Conservation (phyloP, 73 alveolate species). For the Uronychia setigera region DNA sequence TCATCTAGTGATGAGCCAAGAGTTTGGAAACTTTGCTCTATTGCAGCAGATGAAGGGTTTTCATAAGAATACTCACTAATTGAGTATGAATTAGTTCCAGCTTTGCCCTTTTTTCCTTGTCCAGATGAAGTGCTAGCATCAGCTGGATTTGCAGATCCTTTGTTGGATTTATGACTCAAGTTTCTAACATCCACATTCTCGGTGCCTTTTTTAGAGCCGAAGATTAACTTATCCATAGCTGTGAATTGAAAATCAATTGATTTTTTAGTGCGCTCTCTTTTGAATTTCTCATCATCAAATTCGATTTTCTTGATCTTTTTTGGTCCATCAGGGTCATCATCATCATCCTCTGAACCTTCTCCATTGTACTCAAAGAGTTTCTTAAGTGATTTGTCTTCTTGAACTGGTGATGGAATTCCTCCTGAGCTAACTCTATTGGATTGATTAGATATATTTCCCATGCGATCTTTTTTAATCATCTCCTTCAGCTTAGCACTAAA, state of each 20-base stretch:
- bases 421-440: neutral
- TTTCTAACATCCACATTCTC: neutral
- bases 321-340: neutral
- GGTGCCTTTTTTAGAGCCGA: neutral
- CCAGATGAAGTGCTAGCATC: neutral
- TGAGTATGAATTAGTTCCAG: neutral
- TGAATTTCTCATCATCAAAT: neutral
- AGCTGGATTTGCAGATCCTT: too few relatives aligned
- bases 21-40: neutral
- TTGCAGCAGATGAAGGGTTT: neutral
- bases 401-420: neutral
- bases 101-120: neutral
- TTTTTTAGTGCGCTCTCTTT: neutral
- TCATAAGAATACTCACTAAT: neutral
- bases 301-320: neutral
- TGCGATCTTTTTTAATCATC: neutral
- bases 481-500: neutral
- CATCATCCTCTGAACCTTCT: too few relatives aligned
- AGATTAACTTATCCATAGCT: neutral
- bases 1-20: neutral
- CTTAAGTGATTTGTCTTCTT: neutral
- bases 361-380: neutral
- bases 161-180: too few relatives aligned
- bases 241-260: neutral
- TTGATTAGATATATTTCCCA: neutral